phyloP scores from a whole-genome alignment of 345 rosid genomes.

The Populus pruinosa region DNA sequence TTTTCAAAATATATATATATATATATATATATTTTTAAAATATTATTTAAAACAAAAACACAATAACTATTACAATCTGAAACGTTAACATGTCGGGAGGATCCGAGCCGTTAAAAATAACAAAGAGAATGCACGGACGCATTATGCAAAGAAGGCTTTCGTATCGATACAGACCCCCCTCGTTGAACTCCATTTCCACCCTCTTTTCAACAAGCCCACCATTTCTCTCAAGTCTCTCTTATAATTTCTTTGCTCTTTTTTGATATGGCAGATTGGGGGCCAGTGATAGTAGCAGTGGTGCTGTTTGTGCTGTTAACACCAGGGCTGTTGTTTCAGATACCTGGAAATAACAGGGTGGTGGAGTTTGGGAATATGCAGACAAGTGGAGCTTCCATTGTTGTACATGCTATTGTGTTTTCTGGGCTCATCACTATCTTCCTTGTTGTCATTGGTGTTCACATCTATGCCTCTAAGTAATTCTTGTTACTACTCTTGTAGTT shows the following conservation, averaged over 20 bases:
- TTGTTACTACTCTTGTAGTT: not conserved
- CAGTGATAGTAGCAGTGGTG: conserved; percentile 47
- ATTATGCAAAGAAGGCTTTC: not conserved
- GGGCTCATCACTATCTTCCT: conserved; percentile 57
- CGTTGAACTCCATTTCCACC: not conserved
- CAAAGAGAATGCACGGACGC: not conserved
- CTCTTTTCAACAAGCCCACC: not conserved
- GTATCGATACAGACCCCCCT: not conserved
- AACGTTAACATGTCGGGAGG: not conserved
- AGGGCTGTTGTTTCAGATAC: conserved; percentile 54
- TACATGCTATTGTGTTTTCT: conserved; percentile 48
- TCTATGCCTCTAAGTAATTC: conserved; percentile 30
- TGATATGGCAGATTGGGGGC: conserved; percentile 57
- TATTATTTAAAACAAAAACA: too few species aligned
- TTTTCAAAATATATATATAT: too few species aligned
- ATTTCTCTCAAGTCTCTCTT: not conserved
- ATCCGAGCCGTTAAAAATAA: not conserved
- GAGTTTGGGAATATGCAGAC: conserved; percentile 60
- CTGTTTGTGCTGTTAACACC: conserved; percentile 52
- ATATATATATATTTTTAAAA: too few species aligned
- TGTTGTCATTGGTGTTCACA: conserved; percentile 50
- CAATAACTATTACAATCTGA: too few species aligned
- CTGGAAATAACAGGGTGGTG: conserved; percentile 40
- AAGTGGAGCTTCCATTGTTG: conserved; percentile 47
- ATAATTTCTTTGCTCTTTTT: not conserved